These are phyloP conservation scores for Dictyostelium citrinum DNA, from an alignment of 78 protist species.

Conservation along the genomic window DNA sequence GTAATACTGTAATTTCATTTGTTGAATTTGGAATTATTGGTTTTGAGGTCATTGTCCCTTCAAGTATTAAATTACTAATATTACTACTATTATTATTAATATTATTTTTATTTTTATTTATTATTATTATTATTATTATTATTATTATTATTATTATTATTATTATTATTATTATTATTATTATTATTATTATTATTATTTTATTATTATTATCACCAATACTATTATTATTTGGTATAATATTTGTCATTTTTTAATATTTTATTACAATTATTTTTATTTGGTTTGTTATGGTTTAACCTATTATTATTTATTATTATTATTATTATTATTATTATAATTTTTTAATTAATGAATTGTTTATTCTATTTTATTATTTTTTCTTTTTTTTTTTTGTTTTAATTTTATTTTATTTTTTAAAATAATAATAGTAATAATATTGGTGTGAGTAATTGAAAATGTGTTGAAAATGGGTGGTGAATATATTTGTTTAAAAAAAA, in stretches of 20 bases:
- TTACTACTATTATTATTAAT: not conserved
- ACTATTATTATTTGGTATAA: not conserved
- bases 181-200: slow-evolving; percentile 1
- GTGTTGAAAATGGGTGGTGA: not conserved
- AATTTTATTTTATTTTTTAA: not conserved
- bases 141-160: not conserved
- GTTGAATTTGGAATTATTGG: not conserved
- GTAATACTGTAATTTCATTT: not conserved
- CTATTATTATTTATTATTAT: not conserved
- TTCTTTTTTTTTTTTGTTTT: not conserved
- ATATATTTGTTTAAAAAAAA: not conserved
- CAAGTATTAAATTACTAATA: not conserved
- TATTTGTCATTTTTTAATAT: not conserved
- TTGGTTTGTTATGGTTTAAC: not conserved
- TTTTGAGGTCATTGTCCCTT: not conserved
- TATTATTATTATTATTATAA: not conserved
- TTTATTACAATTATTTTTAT: not conserved
- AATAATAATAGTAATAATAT: not conserved
- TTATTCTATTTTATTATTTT: not conserved
- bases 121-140: not conserved
- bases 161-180: not conserved
- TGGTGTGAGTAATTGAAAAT: not conserved
- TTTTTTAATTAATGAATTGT: not conserved
- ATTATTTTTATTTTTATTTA: not conserved
- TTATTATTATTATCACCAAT: not conserved